A percentile compares a stretch with the other conserved stretches of the same genome.
Conservation (phyloP, 2,329 filamentous ascomycete genomes). For the Daldinia sp. region DNA sequence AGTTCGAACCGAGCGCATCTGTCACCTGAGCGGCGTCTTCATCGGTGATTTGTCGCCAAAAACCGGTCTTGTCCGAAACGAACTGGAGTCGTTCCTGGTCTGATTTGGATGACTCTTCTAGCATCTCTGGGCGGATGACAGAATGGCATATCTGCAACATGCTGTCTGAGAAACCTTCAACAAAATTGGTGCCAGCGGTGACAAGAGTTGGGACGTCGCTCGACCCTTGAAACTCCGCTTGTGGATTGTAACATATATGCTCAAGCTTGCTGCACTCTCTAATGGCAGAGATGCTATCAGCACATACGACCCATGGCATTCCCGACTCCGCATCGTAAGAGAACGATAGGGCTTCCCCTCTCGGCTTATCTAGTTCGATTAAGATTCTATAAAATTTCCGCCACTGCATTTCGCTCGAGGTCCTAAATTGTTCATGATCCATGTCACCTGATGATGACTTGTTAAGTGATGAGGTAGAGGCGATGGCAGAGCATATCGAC, state of each 20-base stretch:
- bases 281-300: constrained; percentile 83
- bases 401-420: constrained; percentile 86
- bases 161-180: constrained; percentile 76
- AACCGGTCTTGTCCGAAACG: constrained; percentile 83
- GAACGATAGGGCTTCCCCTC: constrained; percentile 84
- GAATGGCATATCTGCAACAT: constrained; percentile 76
- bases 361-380: constrained; percentile 85
- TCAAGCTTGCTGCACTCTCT: constrained; percentile 85
- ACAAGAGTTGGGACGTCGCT: constrained; percentile 69
- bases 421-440: constrained; percentile 81
- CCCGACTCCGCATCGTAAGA: constrained; percentile 77
- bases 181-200: constrained; percentile 76
- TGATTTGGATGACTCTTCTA: constrained; percentile 76
- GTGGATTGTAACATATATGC: constrained; percentile 77
- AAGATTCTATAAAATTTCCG: constrained; percentile 88
- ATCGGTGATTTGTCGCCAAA: constrained; percentile 83
- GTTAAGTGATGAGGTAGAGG: constrained; percentile 74
- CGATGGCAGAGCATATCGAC: constrained; percentile 78
- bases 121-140: constrained; percentile 78
- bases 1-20: constrained; percentile 74
- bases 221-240: constrained; percentile 63
- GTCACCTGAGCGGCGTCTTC: constrained; percentile 81
- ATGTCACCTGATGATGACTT: constrained; percentile 72
- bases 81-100: constrained; percentile 79
- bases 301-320: constrained; percentile 85